Percentiles rank a stretch among this genome's conserved stretches.
Conservation (phyloP, 129 eudicot genomes). For the Helichrysum umbraculigerum region DNA sequence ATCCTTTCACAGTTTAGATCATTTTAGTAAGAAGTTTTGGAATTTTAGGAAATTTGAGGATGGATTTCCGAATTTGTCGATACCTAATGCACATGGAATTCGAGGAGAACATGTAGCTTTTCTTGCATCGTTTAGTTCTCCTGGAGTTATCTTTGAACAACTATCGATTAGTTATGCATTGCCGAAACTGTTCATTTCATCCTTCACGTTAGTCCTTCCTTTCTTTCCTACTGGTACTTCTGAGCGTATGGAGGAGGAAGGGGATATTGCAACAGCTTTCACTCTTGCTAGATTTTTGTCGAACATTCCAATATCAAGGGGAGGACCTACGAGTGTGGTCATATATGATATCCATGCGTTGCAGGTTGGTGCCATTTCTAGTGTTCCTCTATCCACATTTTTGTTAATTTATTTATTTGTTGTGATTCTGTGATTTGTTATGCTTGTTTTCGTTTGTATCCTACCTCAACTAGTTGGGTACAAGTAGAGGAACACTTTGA, state of each 20-base stretch:
- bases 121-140: conserved; percentile 94
- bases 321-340: conserved; percentile 98
- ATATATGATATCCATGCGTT: conserved; percentile 94
- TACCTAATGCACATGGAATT: conserved; percentile 95
- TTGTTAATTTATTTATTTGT: not conserved
- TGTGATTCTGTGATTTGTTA: not conserved
- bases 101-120: conserved; percentile 99
- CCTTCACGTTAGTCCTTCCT: conserved; percentile 95
- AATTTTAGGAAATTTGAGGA: conserved; percentile 81
- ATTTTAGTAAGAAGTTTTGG: not conserved
- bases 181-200: conserved; percentile 88
- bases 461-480: conserved; percentile 3
- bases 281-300: conserved; percentile 94
- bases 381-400: not conserved
- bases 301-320: conserved; percentile 80
- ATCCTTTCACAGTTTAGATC: not conserved
- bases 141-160: conserved; percentile 95
- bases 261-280: conserved; percentile 97
- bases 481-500: not conserved
- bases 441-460: conserved; percentile 1
- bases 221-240: conserved; percentile 98
- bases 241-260: conserved; percentile 99
- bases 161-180: conserved; percentile 90
- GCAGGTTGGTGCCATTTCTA: conserved; percentile 54
- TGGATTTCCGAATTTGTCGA: conserved; percentile 94